Evolutionary conservation across 2,329 filamentous ascomycete genomes (phyloP).

Genomic region (Aspergillus ochraceus): DNA sequence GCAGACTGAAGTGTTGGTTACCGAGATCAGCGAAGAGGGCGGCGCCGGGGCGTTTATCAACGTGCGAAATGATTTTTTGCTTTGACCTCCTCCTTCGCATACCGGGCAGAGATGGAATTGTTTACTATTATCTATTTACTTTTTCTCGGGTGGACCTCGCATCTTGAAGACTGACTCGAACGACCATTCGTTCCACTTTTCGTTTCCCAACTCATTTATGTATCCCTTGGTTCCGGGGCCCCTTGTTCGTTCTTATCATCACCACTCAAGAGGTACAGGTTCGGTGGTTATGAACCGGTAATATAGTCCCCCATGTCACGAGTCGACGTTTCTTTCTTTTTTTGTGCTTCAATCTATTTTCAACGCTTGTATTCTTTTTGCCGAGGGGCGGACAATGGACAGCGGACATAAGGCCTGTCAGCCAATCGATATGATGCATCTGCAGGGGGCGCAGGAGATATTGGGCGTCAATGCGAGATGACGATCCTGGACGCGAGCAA

Average conservation of each 20-base stretch:
- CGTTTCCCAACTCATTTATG: background rate
- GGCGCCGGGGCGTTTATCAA: conserved; percentile 82
- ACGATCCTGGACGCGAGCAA: background rate
- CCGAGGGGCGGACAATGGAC: background rate
- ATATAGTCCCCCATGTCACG: background rate
- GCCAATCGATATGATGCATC: background rate
- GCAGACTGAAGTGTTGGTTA: conserved; percentile 82
- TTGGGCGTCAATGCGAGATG: no score
- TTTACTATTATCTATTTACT: background rate
- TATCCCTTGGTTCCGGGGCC: background rate
- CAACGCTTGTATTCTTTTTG: background rate
- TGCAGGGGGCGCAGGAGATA: background rate
- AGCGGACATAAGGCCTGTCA: background rate
- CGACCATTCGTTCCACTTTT: conserved; percentile 2
- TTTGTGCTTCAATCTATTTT: background rate
- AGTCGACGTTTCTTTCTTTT: background rate
- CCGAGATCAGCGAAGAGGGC: conserved; percentile 75
- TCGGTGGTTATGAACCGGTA: conserved; percentile 1
- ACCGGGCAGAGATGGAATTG: background rate
- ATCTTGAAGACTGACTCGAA: conserved; percentile 7
- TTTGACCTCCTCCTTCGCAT: conserved; percentile 22
- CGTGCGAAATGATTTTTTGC: conserved; percentile 53
- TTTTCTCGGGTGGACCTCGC: conserved; percentile 5
- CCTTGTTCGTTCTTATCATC: background rate
- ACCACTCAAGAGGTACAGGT: background rate